Base-by-base conservation (phyloP, 495 filamentous ascomycete species). In the Haplographium delicatum region DNA sequence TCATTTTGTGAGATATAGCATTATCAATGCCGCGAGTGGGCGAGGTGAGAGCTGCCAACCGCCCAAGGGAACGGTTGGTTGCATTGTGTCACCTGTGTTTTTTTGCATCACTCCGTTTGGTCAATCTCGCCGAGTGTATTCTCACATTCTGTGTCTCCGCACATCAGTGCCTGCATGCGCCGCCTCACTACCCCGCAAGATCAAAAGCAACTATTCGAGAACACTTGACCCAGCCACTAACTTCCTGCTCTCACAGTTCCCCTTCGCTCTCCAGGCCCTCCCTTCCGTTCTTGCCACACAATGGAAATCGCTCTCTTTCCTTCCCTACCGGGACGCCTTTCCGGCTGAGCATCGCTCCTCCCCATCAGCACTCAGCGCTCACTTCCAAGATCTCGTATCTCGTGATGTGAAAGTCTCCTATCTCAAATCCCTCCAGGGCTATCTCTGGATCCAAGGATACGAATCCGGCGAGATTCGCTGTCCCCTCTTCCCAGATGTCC, bases 391-490 rank as follows among this genome's bases (percentile, higher is more conserved):
- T 52, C 76, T 88, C 48, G 81, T 82, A 56, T 65, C 67, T 45
- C 75, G 70, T 45, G 85, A 88, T 58, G 68, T 84, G 46, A 89
- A 89, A 64, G 65, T 80, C 45, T 65, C 79, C 25, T 84, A 83
- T 62, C 72, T 88, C 48, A 89, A 89, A 65, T 72, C 76, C 53
- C 75, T 88, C 45, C 85, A 88, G 68, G 84, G 85, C 56, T 78
- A 85, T 63, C 73, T 89, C 34, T 89, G 82, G 82, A 64, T 74
- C 54, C 67, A 69, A 18, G 85, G 85, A 43, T 89, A 87, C 64
- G 65, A 67, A 40, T 67, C 70, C 15, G 80, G 82, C 51, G 68
- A 72, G 47, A 72, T 86, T 41, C 68, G 71, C 34, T 82, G 83
- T 15, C 84, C 83, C 30, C 69, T 88, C 50, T 89, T 85, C 64